Evolutionary conservation across 148 eudicot species (phyloP).

Genomic region (Diospyros lotus): DNA sequence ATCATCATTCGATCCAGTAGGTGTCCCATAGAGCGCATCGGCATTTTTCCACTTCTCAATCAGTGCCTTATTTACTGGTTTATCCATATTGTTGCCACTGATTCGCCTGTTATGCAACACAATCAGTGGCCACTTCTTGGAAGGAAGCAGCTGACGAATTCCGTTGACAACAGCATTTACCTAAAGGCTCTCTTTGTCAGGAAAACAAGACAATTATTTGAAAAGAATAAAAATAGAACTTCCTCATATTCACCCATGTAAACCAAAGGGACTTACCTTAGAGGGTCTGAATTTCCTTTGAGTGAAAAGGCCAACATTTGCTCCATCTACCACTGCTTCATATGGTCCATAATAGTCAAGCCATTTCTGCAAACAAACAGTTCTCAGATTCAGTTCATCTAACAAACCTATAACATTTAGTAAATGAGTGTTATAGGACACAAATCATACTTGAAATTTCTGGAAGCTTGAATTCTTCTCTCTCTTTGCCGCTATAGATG

Average conservation of each 20-base stretch:
- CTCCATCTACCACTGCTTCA: slow-evolving; percentile 92
- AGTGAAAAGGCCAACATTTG: slow-evolving; percentile 73
- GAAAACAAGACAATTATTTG: background rate
- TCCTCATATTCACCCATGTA: background rate
- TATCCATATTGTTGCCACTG: slow-evolving; percentile 43
- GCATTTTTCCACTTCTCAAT: slow-evolving; percentile 75
- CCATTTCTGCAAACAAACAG: slow-evolving; percentile 62
- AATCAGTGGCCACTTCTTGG: slow-evolving; percentile 77
- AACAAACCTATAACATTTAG: slow-evolving; percentile 9
- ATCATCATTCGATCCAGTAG: slow-evolving; percentile 94
- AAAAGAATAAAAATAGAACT: background rate
- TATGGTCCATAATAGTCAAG: slow-evolving; percentile 83
- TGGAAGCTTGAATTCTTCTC: slow-evolving; percentile 71
- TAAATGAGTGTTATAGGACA: slow-evolving; percentile 1
- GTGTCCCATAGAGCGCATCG: slow-evolving; percentile 83
- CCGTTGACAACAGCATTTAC: slow-evolving; percentile 81
- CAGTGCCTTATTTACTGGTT: slow-evolving; percentile 46
- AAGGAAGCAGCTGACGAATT: slow-evolving; percentile 72
- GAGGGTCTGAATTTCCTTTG: slow-evolving; percentile 63
- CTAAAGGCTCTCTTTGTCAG: slow-evolving; percentile 24
- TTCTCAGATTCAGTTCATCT: slow-evolving; percentile 11
- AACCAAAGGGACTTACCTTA: slow-evolving; percentile 43
- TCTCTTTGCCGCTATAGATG: slow-evolving; percentile 61
- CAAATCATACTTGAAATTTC: slow-evolving; percentile 70
- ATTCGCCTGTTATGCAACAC: slow-evolving; percentile 75